Evolutionary conservation across 345 rosid species (phyloP), one percentile per base, ranked within the genome.

Genomic region (Salix koriyanagi): DNA sequence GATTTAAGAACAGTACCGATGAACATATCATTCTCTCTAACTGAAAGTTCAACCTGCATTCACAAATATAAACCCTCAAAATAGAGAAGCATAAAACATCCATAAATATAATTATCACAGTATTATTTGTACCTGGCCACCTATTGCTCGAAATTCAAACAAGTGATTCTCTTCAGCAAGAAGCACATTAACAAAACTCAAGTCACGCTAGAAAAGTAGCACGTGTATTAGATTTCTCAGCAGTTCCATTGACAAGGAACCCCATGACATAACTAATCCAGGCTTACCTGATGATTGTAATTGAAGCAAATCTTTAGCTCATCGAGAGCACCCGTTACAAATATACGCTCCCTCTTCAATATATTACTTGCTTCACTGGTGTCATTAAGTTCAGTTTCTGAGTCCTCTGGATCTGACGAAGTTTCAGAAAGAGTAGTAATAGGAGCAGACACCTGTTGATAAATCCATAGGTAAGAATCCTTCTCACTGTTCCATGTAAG

Each of bases 111-210:
- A 71, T 46, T 44, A 70, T 6, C 18, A 50, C 54, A 79, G 61
- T 60, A 58, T 37, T 54, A 65, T 75, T 70, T 80, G 79, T 85
- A 96, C 99, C 97, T 87, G 96, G 71, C 99, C 99, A 82, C 98
- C 98, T 77, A 81, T 79, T 73, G 99, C 99, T 87, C 98, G 90
- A 80, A 96, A 91, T 83, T 93, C 96, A 80, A 89, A 89, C 28
- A 91, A 83, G 80, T 75, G 80, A 67, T 85, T 84, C 86, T 96
- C 99, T 72, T 89, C 86, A 32, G 93, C 94, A 80, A 90, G 91
- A 77, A 93, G 92, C 82, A 92, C 91, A 73, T 85, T 87, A 79
- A 80, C 75, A 84, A 91, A 91, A 80, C 85, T 86, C 85, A 80
- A 83, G 48, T 85, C 91, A 79, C 52, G 79, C 99, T 93, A 84